A percentile compares a stretch with the other conserved stretches of the same genome.
These are phyloP conservation scores for Kwoniella pini DNA, from an alignment of 768 basidiomycete genomes.

Conservation along the genomic window DNA sequence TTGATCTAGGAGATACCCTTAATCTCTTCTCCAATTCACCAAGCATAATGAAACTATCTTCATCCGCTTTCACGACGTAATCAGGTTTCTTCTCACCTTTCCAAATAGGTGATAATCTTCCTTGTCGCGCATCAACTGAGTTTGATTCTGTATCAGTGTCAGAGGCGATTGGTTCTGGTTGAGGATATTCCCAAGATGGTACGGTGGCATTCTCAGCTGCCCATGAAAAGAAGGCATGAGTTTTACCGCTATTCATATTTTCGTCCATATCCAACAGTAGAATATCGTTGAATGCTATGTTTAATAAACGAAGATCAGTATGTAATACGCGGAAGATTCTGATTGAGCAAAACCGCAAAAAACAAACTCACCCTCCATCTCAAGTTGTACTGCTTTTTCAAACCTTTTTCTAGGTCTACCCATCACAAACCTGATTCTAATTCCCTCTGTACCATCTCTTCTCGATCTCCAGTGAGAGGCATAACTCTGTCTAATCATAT, in stretches of 20 bases:
- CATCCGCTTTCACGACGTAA: conserved; percentile 90
- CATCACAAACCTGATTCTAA: conserved; percentile 83
- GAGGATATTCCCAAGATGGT: conserved; percentile 63
- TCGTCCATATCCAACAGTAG: conserved; percentile 74
- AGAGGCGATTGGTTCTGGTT: neutral
- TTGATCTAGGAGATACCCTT: conserved; percentile 69
- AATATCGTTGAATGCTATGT: conserved; percentile 53
- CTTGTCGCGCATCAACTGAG: neutral
- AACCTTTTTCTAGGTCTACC: conserved; percentile 78
- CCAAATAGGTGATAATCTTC: conserved; percentile 25
- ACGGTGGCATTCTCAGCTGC: conserved; percentile 88
- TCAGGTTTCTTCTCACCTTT: conserved; percentile 71
- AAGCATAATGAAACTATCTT: conserved; percentile 92
- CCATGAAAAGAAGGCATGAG: conserved; percentile 89
- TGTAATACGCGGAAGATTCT: too few species aligned
- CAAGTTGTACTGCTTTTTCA: conserved; percentile 75
- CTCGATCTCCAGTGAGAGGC: conserved; percentile 77
- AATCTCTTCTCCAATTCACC: conserved; percentile 90
- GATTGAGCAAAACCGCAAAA: too few species aligned
- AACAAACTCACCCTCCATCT: conserved; percentile 91
- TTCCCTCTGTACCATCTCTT: conserved; percentile 72
- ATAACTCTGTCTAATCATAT: conserved; percentile 85
- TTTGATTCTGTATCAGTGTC: neutral
- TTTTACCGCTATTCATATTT: conserved; percentile 97
- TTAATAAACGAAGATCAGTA: neutral